Evolutionary conservation across 148 eudicot genomes (phyloP).

Genomic region (Heliosperma pusillum): DNA sequence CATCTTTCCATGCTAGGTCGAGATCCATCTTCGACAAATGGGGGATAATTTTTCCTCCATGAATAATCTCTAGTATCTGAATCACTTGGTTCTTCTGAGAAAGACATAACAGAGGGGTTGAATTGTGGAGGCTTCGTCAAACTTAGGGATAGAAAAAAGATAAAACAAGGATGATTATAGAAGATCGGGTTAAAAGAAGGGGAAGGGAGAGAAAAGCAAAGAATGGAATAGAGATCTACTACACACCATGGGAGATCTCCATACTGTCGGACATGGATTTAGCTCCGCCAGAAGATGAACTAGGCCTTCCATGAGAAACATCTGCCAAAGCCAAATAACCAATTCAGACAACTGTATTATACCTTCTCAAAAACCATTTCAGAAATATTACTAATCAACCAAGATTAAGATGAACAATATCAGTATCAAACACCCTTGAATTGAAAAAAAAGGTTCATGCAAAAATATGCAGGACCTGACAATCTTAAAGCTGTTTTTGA

Average conservation of each 20-base stretch:
- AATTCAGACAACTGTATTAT: conserved; percentile 5
- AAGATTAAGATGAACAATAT: background rate
- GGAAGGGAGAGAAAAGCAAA: conserved; percentile 11
- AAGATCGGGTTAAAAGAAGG: conserved; percentile 6
- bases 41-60: conserved; percentile 59
- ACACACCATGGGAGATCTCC: conserved; percentile 41
- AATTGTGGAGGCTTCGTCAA: background rate
- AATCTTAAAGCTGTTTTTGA: background rate
- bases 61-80: conserved; percentile 39
- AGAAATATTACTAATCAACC: background rate
- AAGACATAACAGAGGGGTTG: background rate
- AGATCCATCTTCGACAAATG: conserved; percentile 43
- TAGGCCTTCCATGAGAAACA: conserved; percentile 47
- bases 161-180: conserved; percentile 3
- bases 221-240: conserved; percentile 27
- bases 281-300: conserved; percentile 55
- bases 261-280: conserved; percentile 35
- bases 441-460: background rate
- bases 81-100: conserved; percentile 36
- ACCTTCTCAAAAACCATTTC: conserved; percentile 9
- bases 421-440: background rate
- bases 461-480: background rate
- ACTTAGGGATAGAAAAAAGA: conserved; percentile 23
- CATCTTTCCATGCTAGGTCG: conserved; percentile 66
- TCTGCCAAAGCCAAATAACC: conserved; percentile 35